A percentile compares a stretch with the other conserved stretches of the same genome.
Evolutionary conservation across 257 asterid species (phyloP).

Genomic region (Nicotiana noctiflora): DNA sequence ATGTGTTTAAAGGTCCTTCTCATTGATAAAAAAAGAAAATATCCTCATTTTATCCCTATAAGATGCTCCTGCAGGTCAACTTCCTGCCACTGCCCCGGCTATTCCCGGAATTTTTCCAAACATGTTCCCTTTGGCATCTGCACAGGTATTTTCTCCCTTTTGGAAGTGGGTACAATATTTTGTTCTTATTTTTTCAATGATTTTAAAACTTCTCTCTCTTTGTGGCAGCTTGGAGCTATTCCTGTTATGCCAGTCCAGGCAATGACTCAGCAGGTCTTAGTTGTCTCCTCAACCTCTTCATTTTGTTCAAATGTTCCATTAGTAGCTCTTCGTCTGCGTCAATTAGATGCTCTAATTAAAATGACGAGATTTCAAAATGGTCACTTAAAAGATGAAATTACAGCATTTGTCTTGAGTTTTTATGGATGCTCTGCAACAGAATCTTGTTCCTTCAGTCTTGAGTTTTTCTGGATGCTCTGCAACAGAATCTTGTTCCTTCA

Average conservation of each 20-base stretch:
- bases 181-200: slow-evolving; percentile 1
- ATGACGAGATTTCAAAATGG: not conserved
- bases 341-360: not conserved
- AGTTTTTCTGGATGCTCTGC: not conserved
- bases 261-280: slow-evolving; percentile 96
- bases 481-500: not conserved
- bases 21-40: not conserved
- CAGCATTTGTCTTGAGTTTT: not conserved
- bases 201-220: slow-evolving; percentile 6
- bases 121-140: slow-evolving; percentile 66
- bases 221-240: slow-evolving; percentile 63
- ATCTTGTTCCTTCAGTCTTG: not conserved
- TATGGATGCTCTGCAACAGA: not conserved
- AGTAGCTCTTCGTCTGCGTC: not conserved
- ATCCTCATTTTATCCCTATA: slow-evolving; percentile 14
- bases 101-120: slow-evolving; percentile 80
- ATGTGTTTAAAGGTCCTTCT: not conserved
- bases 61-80: slow-evolving; percentile 61
- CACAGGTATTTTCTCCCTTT: slow-evolving; percentile 49
- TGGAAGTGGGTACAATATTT: not conserved
- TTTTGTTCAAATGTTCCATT: not conserved
- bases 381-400: not conserved
- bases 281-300: not conserved
- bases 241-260: slow-evolving; percentile 87
- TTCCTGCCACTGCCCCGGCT: slow-evolving; percentile 55